Evolutionary conservation across 257 asterid species (phyloP).

Genomic region (Nemophila menziesii): DNA sequence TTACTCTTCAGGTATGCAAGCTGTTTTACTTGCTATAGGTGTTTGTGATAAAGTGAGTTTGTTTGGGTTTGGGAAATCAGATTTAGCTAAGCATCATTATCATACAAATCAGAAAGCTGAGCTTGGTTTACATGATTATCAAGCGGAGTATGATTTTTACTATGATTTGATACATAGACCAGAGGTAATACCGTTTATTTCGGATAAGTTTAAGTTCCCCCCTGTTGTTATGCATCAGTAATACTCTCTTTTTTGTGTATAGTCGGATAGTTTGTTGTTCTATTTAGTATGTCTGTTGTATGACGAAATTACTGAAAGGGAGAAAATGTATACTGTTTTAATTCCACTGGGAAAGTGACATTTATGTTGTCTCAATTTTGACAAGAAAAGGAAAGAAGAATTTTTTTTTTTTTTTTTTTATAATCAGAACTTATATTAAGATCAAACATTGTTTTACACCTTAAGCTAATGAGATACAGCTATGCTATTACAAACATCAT

Average conservation of each 20-base stretch:
- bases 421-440: too few relatives aligned
- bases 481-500: too few relatives aligned
- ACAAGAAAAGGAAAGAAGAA: too few relatives aligned
- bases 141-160: constrained; percentile 84
- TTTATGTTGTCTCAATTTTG: neutral
- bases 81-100: constrained; percentile 66
- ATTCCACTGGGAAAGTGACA: constrained; percentile 1
- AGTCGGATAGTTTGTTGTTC: constrained; percentile 2
- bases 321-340: too few relatives aligned
- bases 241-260: constrained; percentile 7
- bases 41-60: constrained; percentile 72
- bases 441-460: too few relatives aligned
- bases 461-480: too few relatives aligned
- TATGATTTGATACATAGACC: constrained; percentile 44
- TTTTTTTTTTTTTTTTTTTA: too few relatives aligned
- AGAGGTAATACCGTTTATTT: constrained; percentile 56
- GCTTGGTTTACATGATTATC: constrained; percentile 78
- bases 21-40: constrained; percentile 77
- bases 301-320: neutral
- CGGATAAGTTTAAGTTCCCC: constrained; percentile 62
- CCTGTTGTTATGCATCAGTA: constrained; percentile 52
- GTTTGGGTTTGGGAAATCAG: constrained; percentile 80
- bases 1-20: constrained; percentile 96
- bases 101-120: constrained; percentile 82
- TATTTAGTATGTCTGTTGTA: neutral